Evolutionary conservation across 2,329 filamentous ascomycete species (phyloP).

Genomic region (Diaporthe ampelina): DNA sequence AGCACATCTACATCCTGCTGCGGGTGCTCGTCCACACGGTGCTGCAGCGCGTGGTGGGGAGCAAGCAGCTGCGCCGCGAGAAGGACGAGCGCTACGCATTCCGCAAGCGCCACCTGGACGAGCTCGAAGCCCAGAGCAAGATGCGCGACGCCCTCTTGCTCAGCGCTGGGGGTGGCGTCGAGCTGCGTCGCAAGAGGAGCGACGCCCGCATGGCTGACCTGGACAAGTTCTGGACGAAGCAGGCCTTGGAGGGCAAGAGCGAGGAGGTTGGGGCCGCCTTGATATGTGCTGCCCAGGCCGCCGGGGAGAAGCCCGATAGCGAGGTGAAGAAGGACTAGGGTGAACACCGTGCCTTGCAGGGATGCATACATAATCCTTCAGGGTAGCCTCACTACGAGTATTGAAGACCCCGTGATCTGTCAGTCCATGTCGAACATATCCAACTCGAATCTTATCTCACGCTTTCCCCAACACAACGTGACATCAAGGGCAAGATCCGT

Average conservation of each 20-base stretch:
- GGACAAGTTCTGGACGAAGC: constrained; percentile 58
- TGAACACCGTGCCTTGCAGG: neutral
- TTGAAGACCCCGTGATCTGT: neutral
- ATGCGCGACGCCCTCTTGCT: constrained; percentile 37
- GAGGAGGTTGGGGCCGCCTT: constrained; percentile 51
- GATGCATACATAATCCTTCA: neutral
- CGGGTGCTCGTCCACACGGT: constrained; percentile 57
- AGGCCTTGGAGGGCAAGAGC: constrained; percentile 56
- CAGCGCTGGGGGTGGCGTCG: constrained; percentile 42
- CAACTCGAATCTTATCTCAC: neutral
- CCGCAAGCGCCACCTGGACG: constrained; percentile 54
- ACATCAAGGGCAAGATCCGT: too few relatives aligned
- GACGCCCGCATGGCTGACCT: constrained; percentile 51
- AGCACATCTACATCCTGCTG: constrained; percentile 78
- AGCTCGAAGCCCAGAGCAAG: constrained; percentile 53
- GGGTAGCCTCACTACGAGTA: too few relatives aligned
- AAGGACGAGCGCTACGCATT: constrained; percentile 55
- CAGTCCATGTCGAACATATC: too few relatives aligned
- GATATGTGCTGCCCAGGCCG: constrained; percentile 45
- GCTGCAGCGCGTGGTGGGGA: constrained; percentile 55
- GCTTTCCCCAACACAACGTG: too few relatives aligned
- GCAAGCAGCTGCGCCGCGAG: constrained; percentile 56
- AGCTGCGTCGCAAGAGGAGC: constrained; percentile 43
- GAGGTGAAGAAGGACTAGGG: constrained; percentile 24
- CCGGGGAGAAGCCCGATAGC: neutral